phyloP scores from a whole-genome alignment of 2,329 filamentous ascomycete species.

The Clonostachys byssicola region DNA sequence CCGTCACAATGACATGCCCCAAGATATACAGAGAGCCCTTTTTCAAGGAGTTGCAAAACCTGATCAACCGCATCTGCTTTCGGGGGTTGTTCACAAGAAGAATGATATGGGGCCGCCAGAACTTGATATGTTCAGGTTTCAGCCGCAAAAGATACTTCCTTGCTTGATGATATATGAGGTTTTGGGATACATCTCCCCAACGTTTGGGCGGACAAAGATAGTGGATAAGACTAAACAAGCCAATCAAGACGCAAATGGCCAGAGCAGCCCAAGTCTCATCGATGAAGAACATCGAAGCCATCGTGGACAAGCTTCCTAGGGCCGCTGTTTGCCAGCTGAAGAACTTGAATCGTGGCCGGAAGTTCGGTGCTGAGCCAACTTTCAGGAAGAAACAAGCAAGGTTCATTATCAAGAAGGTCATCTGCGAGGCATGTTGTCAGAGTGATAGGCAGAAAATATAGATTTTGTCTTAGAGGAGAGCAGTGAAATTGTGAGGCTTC shows the following conservation, averaged over 20 bases:
- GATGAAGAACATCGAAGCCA: slow-evolving; percentile 84
- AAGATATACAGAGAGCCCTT: slow-evolving; percentile 83
- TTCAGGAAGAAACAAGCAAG: slow-evolving; percentile 83
- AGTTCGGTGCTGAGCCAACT: slow-evolving; percentile 84
- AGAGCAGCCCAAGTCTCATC: slow-evolving; percentile 75
- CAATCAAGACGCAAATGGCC: slow-evolving; percentile 67
- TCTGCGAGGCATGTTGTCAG: slow-evolving; percentile 30
- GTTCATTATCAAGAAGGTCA: slow-evolving; percentile 89
- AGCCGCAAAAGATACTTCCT: slow-evolving; percentile 83
- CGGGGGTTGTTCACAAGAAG: slow-evolving; percentile 79
- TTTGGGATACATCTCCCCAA: slow-evolving; percentile 89
- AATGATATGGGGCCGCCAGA: slow-evolving; percentile 86
- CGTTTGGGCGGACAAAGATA: slow-evolving; percentile 81
- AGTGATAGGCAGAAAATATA: slow-evolving; percentile 3
- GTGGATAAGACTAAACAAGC: slow-evolving; percentile 82
- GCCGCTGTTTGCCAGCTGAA: slow-evolving; percentile 84
- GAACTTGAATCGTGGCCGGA: slow-evolving; percentile 82
- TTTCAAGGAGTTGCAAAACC: slow-evolving; percentile 88
- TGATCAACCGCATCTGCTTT: slow-evolving; percentile 77
- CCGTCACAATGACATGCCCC: slow-evolving; percentile 82
- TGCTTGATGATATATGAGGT: slow-evolving; percentile 81
- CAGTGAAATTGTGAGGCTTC: no score
- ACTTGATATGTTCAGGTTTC: slow-evolving; percentile 86
- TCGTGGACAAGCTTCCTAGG: slow-evolving; percentile 69
- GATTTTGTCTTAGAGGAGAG: no score